Evolutionary conservation across 139 green algal genomes (phyloP), one percentile per base, ranked within the genome.

Genomic region (Eudorina sp.): DNA sequence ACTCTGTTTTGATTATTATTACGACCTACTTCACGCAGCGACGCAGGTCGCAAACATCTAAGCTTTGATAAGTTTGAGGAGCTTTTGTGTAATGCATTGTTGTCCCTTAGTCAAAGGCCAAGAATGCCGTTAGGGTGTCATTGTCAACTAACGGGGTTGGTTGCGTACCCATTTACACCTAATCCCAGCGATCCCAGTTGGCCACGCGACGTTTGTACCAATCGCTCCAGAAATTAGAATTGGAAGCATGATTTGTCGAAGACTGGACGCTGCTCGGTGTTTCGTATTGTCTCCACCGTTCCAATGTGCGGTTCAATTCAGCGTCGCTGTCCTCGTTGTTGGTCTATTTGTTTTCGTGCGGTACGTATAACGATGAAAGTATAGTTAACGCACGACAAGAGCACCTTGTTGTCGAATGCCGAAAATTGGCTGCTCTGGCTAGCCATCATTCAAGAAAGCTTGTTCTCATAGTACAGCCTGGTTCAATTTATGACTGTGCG

Each of bases 221-320:
- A n/a, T n/a, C n/a, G n/a, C n/a, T n/a, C n/a, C n/a, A n/a, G n/a
- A n/a, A n/a, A n/a, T n/a, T n/a, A n/a, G n/a, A n/a, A n/a, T n/a
- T n/a, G n/a, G n/a, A n/a, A n/a, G n/a, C n/a, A 75, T 75, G 66
- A 25, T 85, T 81, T 60, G 4, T 38, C 29, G 70, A 18, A 3
- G 70, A 23, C 88, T 88, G 53, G 70, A 79, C 29, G 4, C 38
- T 34, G 40, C 19, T 18, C 38, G 70, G 34, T 79, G 38, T 16
- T 79, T 79, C 40, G 38, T 79, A 25, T 27, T 79, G 36, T 40
- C 70, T 7, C 70, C 70, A 23, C 70, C 70, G 5, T 79, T 79
- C 18, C 70, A 79, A 34, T 58, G 40, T 34, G 70, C 70, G 23
- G 70, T 79, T 19, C 70, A 79, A 36, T 79, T 79, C 70, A 79